Evolutionary conservation across 2,329 filamentous ascomycete genomes (phyloP).

Genomic region (Trichoderma sp.): DNA sequence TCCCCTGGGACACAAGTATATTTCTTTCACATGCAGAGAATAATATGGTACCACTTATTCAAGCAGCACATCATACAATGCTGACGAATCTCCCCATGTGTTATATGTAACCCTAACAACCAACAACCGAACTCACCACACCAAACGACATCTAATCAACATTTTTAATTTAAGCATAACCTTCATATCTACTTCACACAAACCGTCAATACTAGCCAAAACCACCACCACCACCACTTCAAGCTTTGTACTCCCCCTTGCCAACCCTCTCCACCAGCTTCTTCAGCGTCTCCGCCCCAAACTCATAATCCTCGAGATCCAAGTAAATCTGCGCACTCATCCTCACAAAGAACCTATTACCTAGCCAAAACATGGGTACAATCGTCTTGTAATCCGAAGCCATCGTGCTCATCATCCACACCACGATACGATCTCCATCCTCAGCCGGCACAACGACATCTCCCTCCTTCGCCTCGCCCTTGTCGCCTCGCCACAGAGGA

Average conservation of each 20-base stretch:
- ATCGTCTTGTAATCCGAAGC: conserved; percentile 67
- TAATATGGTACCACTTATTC: not conserved
- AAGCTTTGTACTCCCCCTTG: conserved; percentile 33
- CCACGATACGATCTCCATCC: conserved; percentile 39
- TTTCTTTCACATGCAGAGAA: not conserved
- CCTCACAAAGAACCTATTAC: conserved; percentile 64
- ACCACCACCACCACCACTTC: not conserved
- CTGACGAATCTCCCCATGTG: not conserved
- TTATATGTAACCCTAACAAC: not conserved
- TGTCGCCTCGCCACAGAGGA: conserved; percentile 51
- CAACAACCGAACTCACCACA: not conserved
- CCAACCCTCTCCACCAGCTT: conserved; percentile 42
- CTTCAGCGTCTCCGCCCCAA: conserved; percentile 58
- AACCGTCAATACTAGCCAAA: not conserved
- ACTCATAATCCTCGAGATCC: conserved; percentile 75
- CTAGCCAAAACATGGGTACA: conserved; percentile 61
- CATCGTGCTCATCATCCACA: conserved; percentile 58
- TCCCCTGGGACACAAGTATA: accelerated
- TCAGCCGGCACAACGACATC: conserved; percentile 31
- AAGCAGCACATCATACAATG: not conserved
- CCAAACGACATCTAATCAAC: not conserved
- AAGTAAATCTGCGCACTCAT: conserved; percentile 82
- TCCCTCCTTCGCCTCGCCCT: conserved; percentile 28
- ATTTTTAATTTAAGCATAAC: not conserved
- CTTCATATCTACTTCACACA: not conserved